Evolutionary conservation across 2,329 filamentous ascomycete species (phyloP), one percentile per base, ranked within the genome.

Genomic region (Fusarium ramigenum): DNA sequence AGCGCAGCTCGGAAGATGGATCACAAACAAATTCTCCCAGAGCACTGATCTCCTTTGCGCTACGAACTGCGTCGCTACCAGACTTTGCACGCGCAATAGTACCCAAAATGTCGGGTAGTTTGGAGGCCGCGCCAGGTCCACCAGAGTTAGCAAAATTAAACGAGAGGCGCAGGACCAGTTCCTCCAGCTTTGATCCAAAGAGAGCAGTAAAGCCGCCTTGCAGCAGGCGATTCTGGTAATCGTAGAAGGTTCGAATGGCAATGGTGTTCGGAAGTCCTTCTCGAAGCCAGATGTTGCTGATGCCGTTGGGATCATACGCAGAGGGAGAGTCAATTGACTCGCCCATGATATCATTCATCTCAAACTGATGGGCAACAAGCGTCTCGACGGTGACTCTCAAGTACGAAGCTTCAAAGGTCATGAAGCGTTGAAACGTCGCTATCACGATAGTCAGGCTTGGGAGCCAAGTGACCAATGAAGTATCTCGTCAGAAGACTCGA

Each of bases 401-500:
- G 65, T 88, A 88, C 0, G 83, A 83, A 0, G 83, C 79, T 86
- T 86, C 86, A 89, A 11, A 87, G 80, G 69, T 87, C 84, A 60
- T 88, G 86, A 2, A 88, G 75, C 14, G 78, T 77, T 3, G 82
- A 81, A 23, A 88, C 78, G 14, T 87, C 86, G 1, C 81, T 77
- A 21, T 78, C 81, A n/a, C 83, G 81, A 54, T 84, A 86, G 47
- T 87, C 83, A 1, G 87, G 85, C 77, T 88, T 88, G 2, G 84
- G 82, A 0, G 85, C 84, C 18, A 88, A 72, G 30, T 88, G 84
- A 0, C 86, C 87, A 14, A 88, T 84, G 60, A 88, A 88, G 73
- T 89, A 89, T 46, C 87, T 87, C 2, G 86, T 87, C 8, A 89
- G 76, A 4, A 89, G 81, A 74, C 85, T 87, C 9, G 83, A 80